phyloP scores from a whole-genome alignment of 2,329 filamentous ascomycete species.

The Keithomyces neogunnii region DNA sequence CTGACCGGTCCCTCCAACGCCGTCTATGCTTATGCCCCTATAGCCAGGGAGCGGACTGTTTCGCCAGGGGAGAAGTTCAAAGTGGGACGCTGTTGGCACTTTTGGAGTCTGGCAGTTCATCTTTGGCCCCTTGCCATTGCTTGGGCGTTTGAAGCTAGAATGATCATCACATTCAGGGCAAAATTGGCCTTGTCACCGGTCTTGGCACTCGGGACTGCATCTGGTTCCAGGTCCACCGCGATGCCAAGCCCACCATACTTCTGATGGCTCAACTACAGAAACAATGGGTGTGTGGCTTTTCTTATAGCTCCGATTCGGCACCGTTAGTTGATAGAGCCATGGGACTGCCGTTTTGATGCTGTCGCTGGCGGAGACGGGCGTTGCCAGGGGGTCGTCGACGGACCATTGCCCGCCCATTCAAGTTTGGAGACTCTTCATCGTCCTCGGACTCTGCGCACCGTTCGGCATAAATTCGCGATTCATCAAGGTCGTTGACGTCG shows the following conservation, averaged over 20 bases:
- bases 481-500: slow-evolving; percentile 76
- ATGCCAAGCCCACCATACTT: neutral
- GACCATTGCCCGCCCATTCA: slow-evolving; percentile 30
- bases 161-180: neutral
- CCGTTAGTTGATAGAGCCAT: slow-evolving; percentile 49
- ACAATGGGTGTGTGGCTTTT: neutral
- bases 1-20: slow-evolving; percentile 17
- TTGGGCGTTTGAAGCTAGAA: neutral
- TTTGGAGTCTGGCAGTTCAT: no score
- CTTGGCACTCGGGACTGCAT: neutral
- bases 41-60: neutral
- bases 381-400: slow-evolving; percentile 36
- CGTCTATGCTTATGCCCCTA: slow-evolving; percentile 21
- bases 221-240: neutral
- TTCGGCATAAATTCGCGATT: slow-evolving; percentile 50
- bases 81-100: no score
- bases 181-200: neutral
- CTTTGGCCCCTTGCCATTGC: no score
- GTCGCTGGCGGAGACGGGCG: slow-evolving; percentile 32
- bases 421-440: slow-evolving; percentile 43
- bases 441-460: slow-evolving; percentile 50
- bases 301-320: slow-evolving; percentile 46
- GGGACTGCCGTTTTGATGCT: slow-evolving; percentile 45
- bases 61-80: neutral
- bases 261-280: neutral